Base-by-base conservation (phyloP, 306 rosid species). In the Carpinus fangiana region DNA sequence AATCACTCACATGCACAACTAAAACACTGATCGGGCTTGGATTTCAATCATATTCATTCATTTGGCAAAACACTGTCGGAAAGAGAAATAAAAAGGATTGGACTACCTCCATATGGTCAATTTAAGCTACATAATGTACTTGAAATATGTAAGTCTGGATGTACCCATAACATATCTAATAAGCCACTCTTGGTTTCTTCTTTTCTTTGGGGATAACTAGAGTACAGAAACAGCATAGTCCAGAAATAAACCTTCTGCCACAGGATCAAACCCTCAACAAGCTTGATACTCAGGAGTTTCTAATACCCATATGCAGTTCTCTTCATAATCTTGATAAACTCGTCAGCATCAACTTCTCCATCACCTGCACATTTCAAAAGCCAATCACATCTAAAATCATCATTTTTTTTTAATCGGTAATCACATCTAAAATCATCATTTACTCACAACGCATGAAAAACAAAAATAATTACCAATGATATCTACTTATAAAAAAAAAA, bases 271-370 rank as follows among this genome's bases (percentile, higher is more conserved):
- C 70, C 17, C 73, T n/a, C 48, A n/a, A 72, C 62, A 71, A 47
- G 48, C 47, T 50, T 20, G 66, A 73, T 70, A 14, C 53, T 51
- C 26, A 70, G 34, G 72, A 6, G 21, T 16, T 76, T 76, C 65
- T 84, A 84, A 26, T 66, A 70, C 20, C 78, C 87, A 70, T 66
- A 91, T 31, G 78, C 36, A 48, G 96, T 91, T 84, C 81, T 84
- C 72, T 46, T 89, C 96, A 91, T 91, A 90, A 91, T 91, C 90
- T 21, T 57, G 51, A 87, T 28, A 78, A 91, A 91, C 83, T 91
- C 96, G 1, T 87, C 92, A 7, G 76, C 54, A 73, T 36, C 74
- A 54, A 91, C 90, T 88, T 89, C 96, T 79, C 92, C 90, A 86
- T 91, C 93, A 38, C 36, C 96, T 91, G 86, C 86, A 79, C 56